Conservation (phyloP, 768 basidiomycete species). For the Xerocomellus amylosporus region DNA sequence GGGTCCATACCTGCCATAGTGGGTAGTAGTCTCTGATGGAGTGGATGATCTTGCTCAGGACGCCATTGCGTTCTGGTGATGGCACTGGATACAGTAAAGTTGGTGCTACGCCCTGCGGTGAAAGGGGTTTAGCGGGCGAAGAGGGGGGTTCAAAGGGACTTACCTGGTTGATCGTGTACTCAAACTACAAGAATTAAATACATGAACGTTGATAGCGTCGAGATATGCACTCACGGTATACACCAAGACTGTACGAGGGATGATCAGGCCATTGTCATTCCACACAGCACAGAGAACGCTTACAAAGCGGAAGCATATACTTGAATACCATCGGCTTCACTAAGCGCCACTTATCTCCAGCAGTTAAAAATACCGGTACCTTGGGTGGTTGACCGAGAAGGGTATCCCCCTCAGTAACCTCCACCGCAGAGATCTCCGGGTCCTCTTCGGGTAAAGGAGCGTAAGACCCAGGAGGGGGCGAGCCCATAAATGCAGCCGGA, state of each 20-base stretch:
- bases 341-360: slow-evolving; percentile 74
- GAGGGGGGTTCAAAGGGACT: not conserved
- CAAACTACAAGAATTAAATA: slow-evolving; percentile 54
- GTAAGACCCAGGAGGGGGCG: slow-evolving; percentile 37
- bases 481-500: slow-evolving; percentile 46
- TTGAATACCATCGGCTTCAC: slow-evolving; percentile 73
- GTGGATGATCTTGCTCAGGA: slow-evolving; percentile 77
- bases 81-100: slow-evolving; percentile 89
- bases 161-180: slow-evolving; percentile 90
- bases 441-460: slow-evolving; percentile 37
- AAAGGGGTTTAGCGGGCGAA: not conserved
- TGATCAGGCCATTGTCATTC: slow-evolving; percentile 13
- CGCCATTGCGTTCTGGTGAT: slow-evolving; percentile 48
- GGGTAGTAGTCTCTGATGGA: slow-evolving; percentile 92
- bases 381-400: slow-evolving; percentile 36
- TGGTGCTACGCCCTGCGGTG: slow-evolving; percentile 74
- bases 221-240: slow-evolving; percentile 48
- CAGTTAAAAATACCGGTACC: slow-evolving; percentile 52
- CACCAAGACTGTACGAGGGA: slow-evolving; percentile 45
- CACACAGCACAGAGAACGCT: slow-evolving; percentile 32
- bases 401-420: slow-evolving; percentile 30
- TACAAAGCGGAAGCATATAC: slow-evolving; percentile 94
- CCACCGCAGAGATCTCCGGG: slow-evolving; percentile 14
- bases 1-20: slow-evolving; percentile 73
- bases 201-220: not conserved